Evolutionary conservation across 2,329 filamentous ascomycete genomes (phyloP), one percentile per base, ranked within the genome.

Genomic region (Aphanocladium album): DNA sequence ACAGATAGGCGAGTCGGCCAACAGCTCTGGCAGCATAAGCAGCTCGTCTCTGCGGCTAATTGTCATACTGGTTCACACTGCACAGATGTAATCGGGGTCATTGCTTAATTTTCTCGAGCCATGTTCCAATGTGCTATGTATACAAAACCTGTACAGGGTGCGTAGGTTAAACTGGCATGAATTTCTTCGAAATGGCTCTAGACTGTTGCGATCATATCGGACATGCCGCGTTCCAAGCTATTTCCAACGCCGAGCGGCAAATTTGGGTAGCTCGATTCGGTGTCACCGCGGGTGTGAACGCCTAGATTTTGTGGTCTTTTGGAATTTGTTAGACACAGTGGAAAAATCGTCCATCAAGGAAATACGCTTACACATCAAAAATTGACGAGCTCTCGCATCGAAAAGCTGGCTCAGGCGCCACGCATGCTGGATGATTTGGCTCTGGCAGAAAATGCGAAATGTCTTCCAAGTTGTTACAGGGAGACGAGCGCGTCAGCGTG

Each of bases 81-180:
- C n/a, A n/a, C n/a, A n/a, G n/a, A n/a, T n/a, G n/a, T n/a, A n/a
- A n/a, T n/a, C n/a, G n/a, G n/a, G n/a, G n/a, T n/a, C n/a, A n/a
- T n/a, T n/a, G n/a, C n/a, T n/a, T n/a, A n/a, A n/a, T n/a, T n/a
- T n/a, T n/a, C n/a, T 43, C 5, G 39, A 8, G 12, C 12, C 5
- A 43, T 43, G 2, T 46, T 12, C 8, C 35, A 23, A 41, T 23
- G 45, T 52, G 47, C 37, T 59, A 59, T 52, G 37, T 59, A 59
- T 59, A 59, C 56, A 59, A 59, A 59, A 59, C 57, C 47, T 49
- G 49, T 23, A 60, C 57, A 57, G 41, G n/a, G 41, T 19, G 3
- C 30, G 1, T 30, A 21, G 35, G 45, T 21, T 21, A 35, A 17
- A 30, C n/a, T 17, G 6, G 17, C 21, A n/a, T 25, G 17, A n/a